These are phyloP conservation scores for Pythium grandisporangium DNA, from an alignment of 352 stramenopile genomes.

Conservation along the genomic window DNA sequence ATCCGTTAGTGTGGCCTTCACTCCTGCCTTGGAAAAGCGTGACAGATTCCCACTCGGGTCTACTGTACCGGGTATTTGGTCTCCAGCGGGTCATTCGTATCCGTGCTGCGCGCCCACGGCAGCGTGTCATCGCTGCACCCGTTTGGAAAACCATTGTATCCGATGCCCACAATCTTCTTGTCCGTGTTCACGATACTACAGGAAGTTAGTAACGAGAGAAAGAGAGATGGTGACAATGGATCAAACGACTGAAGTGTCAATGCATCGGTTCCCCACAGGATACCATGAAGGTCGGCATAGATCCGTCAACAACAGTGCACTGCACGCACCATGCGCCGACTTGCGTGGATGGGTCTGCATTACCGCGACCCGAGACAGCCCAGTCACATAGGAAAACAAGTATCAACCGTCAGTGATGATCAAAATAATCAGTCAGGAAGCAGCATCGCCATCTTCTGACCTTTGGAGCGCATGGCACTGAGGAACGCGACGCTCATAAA, in stretches of 20 bases:
- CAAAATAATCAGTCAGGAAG: neutral
- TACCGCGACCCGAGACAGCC: too few relatives aligned
- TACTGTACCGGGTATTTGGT: conserved; percentile 89
- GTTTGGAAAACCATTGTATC: conserved; percentile 98
- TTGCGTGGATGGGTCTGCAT: conserved; percentile 97
- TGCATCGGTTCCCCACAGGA: too few relatives aligned
- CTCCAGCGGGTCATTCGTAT: conserved; percentile 73
- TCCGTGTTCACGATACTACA: conserved; percentile 93
- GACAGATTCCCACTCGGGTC: neutral
- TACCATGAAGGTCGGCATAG: too few relatives aligned
- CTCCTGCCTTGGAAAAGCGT: too few relatives aligned
- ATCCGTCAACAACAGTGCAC: neutral
- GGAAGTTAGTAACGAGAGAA: too few relatives aligned
- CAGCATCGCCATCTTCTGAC: conserved; percentile 12
- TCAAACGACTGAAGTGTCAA: too few relatives aligned
- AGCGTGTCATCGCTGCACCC: conserved; percentile 93
- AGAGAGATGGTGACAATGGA: too few relatives aligned
- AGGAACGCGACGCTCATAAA: conserved; percentile 99
- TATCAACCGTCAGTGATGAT: too few relatives aligned
- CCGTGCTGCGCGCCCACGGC: conserved; percentile 86
- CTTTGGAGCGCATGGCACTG: conserved; percentile 98
- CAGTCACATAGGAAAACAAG: neutral
- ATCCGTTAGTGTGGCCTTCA: too few relatives aligned
- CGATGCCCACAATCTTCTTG: conserved; percentile 96
- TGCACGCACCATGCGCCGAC: conserved; percentile 88